phyloP scores from a whole-genome alignment of 2,329 filamentous ascomycete genomes.

The Diplodia seriata region DNA sequence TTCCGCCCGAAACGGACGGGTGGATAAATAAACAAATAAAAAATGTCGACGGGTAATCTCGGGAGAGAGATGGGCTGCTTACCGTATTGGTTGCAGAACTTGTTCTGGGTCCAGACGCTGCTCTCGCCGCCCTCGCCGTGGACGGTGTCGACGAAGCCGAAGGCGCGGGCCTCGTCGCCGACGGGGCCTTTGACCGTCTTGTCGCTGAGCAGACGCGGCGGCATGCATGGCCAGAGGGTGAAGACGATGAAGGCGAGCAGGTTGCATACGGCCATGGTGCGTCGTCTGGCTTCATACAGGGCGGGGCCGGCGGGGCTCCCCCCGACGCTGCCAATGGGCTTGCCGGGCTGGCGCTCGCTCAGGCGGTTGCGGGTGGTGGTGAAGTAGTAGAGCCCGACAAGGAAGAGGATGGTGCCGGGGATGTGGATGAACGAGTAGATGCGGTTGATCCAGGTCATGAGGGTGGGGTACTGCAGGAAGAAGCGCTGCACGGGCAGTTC shows the following conservation, averaged over 20 bases:
- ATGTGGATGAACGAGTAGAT: conserved; percentile 81
- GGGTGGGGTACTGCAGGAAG: conserved; percentile 60
- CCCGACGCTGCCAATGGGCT: conserved; percentile 44
- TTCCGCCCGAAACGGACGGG: not conserved
- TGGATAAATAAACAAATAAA: not conserved
- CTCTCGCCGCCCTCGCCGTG: conserved; percentile 65
- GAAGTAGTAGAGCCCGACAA: conserved; percentile 71
- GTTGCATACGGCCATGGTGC: conserved; percentile 66
- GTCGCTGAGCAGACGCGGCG: conserved; percentile 63
- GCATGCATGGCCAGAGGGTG: conserved; percentile 67
- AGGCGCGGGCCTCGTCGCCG: conserved; percentile 65
- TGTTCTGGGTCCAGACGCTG: conserved; percentile 75
- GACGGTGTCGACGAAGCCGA: conserved; percentile 66
- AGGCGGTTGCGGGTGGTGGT: conserved; percentile 67
- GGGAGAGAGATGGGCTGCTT: conserved; percentile 37
- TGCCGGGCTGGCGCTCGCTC: conserved; percentile 50
- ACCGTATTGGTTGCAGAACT: conserved; percentile 78
- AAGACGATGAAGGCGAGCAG: conserved; percentile 66
- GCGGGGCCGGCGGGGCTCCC: conserved; percentile 56
- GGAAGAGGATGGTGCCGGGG: conserved; percentile 75
- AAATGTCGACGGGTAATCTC: no score
- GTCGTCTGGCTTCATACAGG: conserved; percentile 63
- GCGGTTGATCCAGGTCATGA: conserved; percentile 74
- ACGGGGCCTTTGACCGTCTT: conserved; percentile 60
- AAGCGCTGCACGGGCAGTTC: conserved; percentile 68